Evolutionary conservation across 1,139 yeast species (phyloP), one percentile per base, ranked within the genome.

Genomic region (Scheffersomyces cryptocercus): DNA sequence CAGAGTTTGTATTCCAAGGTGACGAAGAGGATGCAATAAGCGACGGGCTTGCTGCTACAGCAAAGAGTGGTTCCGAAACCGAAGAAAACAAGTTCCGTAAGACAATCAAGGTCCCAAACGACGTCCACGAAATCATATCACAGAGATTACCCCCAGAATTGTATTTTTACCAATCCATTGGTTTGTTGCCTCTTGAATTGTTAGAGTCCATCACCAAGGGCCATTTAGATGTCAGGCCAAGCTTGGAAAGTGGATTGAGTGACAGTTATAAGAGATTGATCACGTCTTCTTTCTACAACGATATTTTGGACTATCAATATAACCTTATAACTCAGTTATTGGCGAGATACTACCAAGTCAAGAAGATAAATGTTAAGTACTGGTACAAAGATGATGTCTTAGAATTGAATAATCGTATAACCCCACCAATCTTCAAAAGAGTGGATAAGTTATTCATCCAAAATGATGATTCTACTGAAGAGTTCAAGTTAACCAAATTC

Each of bases 71-170:
- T 3, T 33, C 41, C 11, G 47, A 37, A 12, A 10, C 33, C 6
- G 37, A 43, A 7, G 45, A 40, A 8, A 28, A 45, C 26, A 36
- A 28, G 7, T 13, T 37, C 16, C 35, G 20, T 20, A 30, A 34
- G n/a, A 37, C 38, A 3, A 59, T 65, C 31, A 74, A 68, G 49
- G 73, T 84, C 28, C 98, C 98, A 5, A 79, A 80, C 49, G 95
- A 90, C 61, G 73, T 88, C 16, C 95, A 88, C 58, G 93, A 85
- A 40, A 79, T 91, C 42, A 77, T 93, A 41, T 90, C 96, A 4
- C 91, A 88, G 61, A 79, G 95, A 57, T 72, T 93, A 42, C 96
- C 98, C 1, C 88, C 90, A 38, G 98, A 91, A 65, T 73, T 87
- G 37, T 85, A 82, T 59, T 89, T 85, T 59, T 93, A 90, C 64